phyloP scores from a whole-genome alignment of 495 filamentous ascomycete species.

The Podospora fimiseda region DNA sequence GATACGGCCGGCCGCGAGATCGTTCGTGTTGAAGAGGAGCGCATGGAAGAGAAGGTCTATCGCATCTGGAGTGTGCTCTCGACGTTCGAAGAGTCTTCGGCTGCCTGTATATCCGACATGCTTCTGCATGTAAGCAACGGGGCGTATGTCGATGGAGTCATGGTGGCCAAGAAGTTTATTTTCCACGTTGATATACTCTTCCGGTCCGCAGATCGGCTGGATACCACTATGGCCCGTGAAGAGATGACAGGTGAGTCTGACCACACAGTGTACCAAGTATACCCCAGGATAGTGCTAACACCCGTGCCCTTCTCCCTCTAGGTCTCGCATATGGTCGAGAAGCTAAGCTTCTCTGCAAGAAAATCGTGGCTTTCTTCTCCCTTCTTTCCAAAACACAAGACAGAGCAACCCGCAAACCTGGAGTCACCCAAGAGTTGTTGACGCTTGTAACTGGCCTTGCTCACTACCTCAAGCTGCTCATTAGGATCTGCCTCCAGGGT shows the following conservation, averaged over 20 bases:
- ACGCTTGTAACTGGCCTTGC: constrained; percentile 94
- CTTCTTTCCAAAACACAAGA: constrained; percentile 91
- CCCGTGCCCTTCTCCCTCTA: constrained; percentile 28
- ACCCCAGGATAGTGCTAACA: constrained; percentile 1
- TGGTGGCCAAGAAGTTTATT: constrained; percentile 96
- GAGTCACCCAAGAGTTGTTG: constrained; percentile 93
- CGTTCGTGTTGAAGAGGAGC: constrained; percentile 79
- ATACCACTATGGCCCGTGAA: constrained; percentile 58
- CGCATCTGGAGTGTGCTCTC: constrained; percentile 97
- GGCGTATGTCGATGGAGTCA: constrained; percentile 87
- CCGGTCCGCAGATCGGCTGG: constrained; percentile 77
- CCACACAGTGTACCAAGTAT: not conserved
- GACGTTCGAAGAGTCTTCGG: constrained; percentile 94
- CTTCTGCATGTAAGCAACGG: constrained; percentile 98
- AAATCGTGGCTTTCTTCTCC: constrained; percentile 97
- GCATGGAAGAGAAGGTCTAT: constrained; percentile 96
- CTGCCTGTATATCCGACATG: constrained; percentile 99
- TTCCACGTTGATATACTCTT: constrained; percentile 93
- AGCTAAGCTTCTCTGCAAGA: constrained; percentile 96
- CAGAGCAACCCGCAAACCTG: constrained; percentile 75
- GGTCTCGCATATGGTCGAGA: constrained; percentile 88
- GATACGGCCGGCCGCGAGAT: constrained; percentile 66
- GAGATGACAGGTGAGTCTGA: constrained; percentile 64
- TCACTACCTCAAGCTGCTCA: constrained; percentile 96
- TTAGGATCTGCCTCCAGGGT: constrained; percentile 93